These are phyloP conservation scores for Sarocladium kiliense DNA, from an alignment of 2,329 filamentous ascomycete genomes.

Conservation along the genomic window DNA sequence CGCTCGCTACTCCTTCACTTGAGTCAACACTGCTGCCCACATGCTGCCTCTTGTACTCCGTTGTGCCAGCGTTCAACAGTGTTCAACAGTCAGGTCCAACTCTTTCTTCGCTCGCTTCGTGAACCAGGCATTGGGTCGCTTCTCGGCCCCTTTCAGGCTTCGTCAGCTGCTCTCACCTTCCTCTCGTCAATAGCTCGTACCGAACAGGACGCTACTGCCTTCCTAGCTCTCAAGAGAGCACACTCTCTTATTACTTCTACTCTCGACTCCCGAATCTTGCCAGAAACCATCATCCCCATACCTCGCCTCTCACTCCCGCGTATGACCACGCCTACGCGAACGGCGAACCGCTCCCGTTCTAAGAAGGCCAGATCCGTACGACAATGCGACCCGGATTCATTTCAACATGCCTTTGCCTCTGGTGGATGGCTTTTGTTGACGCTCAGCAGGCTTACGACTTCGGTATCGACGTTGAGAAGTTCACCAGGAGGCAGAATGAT, in stretches of 20 bases:
- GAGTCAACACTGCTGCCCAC: background rate
- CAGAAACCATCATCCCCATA: background rate
- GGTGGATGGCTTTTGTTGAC: background rate
- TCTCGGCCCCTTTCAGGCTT: background rate
- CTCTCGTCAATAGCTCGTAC: background rate
- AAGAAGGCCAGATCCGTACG: background rate
- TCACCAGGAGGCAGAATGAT: slow-evolving; percentile 34
- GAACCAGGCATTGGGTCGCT: background rate
- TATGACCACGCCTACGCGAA: background rate
- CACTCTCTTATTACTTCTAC: background rate
- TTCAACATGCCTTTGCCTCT: background rate
- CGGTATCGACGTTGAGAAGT: slow-evolving; percentile 36
- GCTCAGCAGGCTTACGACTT: slow-evolving; percentile 38
- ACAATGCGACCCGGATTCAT: background rate
- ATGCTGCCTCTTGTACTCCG: background rate
- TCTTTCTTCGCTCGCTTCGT: background rate
- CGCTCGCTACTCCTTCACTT: background rate
- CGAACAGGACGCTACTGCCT: background rate
- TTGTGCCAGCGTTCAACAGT: background rate
- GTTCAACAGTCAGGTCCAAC: background rate
- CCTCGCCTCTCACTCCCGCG: background rate
- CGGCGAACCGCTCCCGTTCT: background rate
- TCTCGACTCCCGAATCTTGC: background rate
- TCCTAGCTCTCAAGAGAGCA: background rate
- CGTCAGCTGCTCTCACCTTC: background rate